Conservation (phyloP, 2,329 filamentous ascomycete species). For the Hymenoscyphus fraxineus region DNA sequence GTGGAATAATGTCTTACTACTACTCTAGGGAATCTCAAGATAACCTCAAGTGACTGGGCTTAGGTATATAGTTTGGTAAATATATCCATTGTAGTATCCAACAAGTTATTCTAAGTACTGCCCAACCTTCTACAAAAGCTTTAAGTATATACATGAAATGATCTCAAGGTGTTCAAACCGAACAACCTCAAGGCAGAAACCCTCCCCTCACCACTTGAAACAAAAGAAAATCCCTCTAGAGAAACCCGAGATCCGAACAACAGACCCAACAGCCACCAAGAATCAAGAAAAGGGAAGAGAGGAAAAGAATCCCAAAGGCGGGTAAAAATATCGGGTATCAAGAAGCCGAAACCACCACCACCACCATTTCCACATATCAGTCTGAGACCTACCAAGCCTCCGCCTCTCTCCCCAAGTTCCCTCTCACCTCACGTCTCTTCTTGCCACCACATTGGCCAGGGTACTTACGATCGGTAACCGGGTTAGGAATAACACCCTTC, state of each 20-base stretch:
- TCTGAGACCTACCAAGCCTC: conserved; percentile 2
- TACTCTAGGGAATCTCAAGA: too few species aligned
- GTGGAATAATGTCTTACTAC: too few species aligned
- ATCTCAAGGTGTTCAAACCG: neutral
- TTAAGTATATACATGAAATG: neutral
- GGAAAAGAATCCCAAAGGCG: neutral
- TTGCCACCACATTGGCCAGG: conserved; percentile 21
- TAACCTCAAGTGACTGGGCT: too few species aligned
- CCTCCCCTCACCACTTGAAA: neutral
- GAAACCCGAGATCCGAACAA: neutral
- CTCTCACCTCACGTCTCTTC: conserved; percentile 15
- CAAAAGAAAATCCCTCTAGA: neutral
- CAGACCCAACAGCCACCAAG: neutral
- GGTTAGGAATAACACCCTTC: conserved; percentile 37
- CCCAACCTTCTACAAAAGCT: neutral
- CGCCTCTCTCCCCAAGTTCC: conserved; percentile 6
- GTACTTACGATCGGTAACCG: conserved; percentile 30
- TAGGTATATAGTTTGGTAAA: too few species aligned
- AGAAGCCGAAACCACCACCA: neutral
- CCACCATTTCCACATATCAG: neutral
- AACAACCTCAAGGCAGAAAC: neutral
- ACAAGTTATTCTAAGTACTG: neutral
- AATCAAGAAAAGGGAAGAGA: neutral
- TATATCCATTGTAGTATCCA: neutral
- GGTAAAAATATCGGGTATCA: conserved; percentile 1